These are phyloP conservation scores for Geotrichum bryndzae DNA, from an alignment of 1,139 yeast genomes.

Conservation along the genomic window DNA sequence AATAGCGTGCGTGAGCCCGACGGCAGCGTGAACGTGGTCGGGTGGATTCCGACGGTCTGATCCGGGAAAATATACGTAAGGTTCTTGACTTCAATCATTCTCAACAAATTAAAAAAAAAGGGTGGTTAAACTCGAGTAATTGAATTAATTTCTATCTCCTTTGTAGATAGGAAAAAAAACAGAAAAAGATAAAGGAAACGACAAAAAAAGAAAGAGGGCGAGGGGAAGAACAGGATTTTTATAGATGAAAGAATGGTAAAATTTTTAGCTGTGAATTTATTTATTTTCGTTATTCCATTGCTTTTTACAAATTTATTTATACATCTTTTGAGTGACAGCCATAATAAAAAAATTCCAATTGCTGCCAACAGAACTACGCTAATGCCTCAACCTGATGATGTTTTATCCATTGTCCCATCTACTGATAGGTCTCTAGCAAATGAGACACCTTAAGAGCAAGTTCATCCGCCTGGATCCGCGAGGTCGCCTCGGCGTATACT, in stretches of 20 bases:
- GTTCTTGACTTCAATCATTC: slow-evolving; percentile 51
- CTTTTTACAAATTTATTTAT: neutral
- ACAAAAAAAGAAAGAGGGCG: neutral
- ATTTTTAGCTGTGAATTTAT: neutral
- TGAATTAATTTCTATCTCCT: neutral
- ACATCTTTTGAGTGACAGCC: too few species aligned
- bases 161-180: neutral
- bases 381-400: neutral
- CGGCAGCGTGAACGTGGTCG: slow-evolving; percentile 54
- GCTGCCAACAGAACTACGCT: neutral
- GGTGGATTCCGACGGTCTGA: slow-evolving; percentile 60
- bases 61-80: slow-evolving; percentile 68
- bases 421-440: slow-evolving; percentile 29
- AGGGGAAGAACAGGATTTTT: neutral
- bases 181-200: neutral
- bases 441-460: slow-evolving; percentile 48
- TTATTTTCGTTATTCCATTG: neutral
- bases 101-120: neutral
- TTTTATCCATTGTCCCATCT: neutral
- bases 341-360: too few species aligned
- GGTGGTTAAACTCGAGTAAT: too few species aligned
- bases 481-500: slow-evolving; percentile 84
- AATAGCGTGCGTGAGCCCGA: slow-evolving; percentile 72
- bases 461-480: slow-evolving; percentile 46
- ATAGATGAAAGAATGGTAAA: neutral